These are phyloP conservation scores for Neocallimastix lanati DNA, from an alignment of 192 early-diverging fungal species.

Conservation along the genomic window DNA sequence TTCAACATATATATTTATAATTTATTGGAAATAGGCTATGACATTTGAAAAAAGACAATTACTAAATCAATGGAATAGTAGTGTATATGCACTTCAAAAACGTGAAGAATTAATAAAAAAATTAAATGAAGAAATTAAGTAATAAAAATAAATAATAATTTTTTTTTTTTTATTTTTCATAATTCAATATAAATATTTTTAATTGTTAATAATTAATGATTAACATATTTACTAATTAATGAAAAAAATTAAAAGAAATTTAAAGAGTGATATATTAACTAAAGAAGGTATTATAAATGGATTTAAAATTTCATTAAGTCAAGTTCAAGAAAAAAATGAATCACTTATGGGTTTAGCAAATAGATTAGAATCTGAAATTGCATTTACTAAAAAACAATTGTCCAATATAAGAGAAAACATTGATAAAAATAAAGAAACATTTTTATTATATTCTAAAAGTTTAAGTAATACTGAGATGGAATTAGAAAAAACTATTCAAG, in stretches of 20 bases:
- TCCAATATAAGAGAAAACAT: conserved; percentile 15
- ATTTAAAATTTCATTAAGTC: conserved; percentile 17
- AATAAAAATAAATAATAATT: background rate
- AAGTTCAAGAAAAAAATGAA: conserved; percentile 28
- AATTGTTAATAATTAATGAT: too few species aligned
- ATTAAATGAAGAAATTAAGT: conserved; percentile 5
- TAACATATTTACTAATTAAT: too few species aligned
- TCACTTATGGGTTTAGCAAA: conserved; percentile 24
- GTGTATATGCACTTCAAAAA: conserved; percentile 26
- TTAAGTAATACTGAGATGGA: conserved; percentile 29
- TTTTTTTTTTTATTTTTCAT: too few species aligned
- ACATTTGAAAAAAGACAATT: conserved; percentile 43
- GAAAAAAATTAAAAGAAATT: conserved; percentile 21
- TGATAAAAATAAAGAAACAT: conserved; percentile 25
- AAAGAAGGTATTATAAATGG: conserved; percentile 28
- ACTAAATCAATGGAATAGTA: conserved; percentile 39
- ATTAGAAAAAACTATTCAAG: conserved; percentile 15
- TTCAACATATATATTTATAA: too few species aligned
- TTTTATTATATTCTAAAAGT: conserved; percentile 20
- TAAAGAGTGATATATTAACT: conserved; percentile 17
- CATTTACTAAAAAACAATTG: conserved; percentile 26
- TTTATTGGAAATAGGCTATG: conserved; percentile 14
- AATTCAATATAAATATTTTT: too few species aligned
- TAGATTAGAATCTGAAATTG: conserved; percentile 27
- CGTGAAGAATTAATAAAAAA: conserved; percentile 25